Conservation (phyloP, 2,329 filamentous ascomycete species). For the Blumeria graminis region DNA sequence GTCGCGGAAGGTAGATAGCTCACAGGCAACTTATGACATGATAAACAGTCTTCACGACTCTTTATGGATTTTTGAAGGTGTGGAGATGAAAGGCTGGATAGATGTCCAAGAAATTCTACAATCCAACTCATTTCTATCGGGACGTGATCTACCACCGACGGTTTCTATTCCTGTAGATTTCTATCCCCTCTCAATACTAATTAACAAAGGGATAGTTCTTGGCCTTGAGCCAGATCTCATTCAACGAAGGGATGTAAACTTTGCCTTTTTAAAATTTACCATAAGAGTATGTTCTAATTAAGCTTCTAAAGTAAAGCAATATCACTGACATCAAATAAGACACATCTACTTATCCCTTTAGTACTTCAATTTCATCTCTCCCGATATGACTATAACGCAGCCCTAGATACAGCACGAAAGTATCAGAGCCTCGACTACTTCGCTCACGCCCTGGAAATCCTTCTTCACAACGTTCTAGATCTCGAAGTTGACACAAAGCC, state of each 20-base stretch:
- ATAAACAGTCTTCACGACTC: slow-evolving; percentile 43
- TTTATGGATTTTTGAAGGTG: slow-evolving; percentile 83
- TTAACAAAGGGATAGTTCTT: slow-evolving; percentile 75
- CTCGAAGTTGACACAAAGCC: slow-evolving; percentile 66
- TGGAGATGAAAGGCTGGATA: slow-evolving; percentile 66
- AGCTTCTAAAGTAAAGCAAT: not conserved
- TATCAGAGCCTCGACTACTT: slow-evolving; percentile 82
- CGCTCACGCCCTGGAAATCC: slow-evolving; percentile 71
- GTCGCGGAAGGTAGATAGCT: slow-evolving; percentile 5
- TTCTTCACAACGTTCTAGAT: slow-evolving; percentile 81
- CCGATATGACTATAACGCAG: slow-evolving; percentile 53
- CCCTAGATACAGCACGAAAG: slow-evolving; percentile 57
- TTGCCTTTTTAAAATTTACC: slow-evolving; percentile 70
- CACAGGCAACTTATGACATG: slow-evolving; percentile 7
- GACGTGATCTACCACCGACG: slow-evolving; percentile 46
- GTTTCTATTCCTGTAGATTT: slow-evolving; percentile 77
- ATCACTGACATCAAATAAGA: slow-evolving; percentile 25
- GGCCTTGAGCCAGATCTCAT: slow-evolving; percentile 82
- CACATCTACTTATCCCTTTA: slow-evolving; percentile 78
- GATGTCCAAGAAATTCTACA: slow-evolving; percentile 67
- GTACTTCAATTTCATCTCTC: slow-evolving; percentile 58
- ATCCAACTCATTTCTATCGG: slow-evolving; percentile 38
- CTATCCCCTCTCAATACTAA: slow-evolving; percentile 67
- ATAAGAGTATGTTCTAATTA: slow-evolving; percentile 41
- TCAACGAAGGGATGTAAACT: slow-evolving; percentile 77